These are phyloP conservation scores for Blastobotrys buckinghamii DNA, from an alignment of 1,139 yeast genomes.

Conservation along the genomic window DNA sequence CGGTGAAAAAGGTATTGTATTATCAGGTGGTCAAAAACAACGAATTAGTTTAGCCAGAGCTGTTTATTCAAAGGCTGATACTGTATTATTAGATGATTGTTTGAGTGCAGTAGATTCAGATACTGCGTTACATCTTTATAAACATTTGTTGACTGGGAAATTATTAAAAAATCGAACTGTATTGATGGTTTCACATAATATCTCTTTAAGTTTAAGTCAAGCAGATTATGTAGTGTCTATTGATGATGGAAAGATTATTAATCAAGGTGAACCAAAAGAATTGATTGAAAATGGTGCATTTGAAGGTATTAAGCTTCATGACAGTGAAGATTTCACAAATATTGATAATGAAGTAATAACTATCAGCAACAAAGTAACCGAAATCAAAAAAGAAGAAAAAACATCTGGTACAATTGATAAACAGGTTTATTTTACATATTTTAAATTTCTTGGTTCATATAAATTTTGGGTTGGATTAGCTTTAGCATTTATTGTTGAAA, in stretches of 20 bases:
- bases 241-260: conserved; percentile 74
- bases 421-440: conserved; percentile 63
- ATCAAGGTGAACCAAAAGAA: conserved; percentile 71
- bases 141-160: conserved; percentile 81
- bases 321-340: neutral
- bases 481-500: conserved; percentile 47
- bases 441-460: conserved; percentile 56
- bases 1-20: conserved; percentile 93
- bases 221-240: conserved; percentile 75
- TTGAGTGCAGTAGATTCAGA: conserved; percentile 95
- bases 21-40: conserved; percentile 97
- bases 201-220: conserved; percentile 73
- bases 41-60: conserved; percentile 95
- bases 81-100: conserved; percentile 85
- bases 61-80: conserved; percentile 75
- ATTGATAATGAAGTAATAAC: conserved; percentile 34
- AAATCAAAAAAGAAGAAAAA: conserved; percentile 56
- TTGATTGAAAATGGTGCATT: conserved; percentile 52
- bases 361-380: conserved; percentile 23
- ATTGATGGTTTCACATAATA: conserved; percentile 87
- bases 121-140: conserved; percentile 84
- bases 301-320: conserved; percentile 31
- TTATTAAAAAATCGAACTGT: conserved; percentile 78
- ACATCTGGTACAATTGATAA: conserved; percentile 75
- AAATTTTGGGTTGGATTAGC: conserved; percentile 45